Evolutionary conservation across 2,329 filamentous ascomycete genomes (phyloP), one percentile per base, ranked within the genome.

Genomic region (Drechmeria coniospora): DNA sequence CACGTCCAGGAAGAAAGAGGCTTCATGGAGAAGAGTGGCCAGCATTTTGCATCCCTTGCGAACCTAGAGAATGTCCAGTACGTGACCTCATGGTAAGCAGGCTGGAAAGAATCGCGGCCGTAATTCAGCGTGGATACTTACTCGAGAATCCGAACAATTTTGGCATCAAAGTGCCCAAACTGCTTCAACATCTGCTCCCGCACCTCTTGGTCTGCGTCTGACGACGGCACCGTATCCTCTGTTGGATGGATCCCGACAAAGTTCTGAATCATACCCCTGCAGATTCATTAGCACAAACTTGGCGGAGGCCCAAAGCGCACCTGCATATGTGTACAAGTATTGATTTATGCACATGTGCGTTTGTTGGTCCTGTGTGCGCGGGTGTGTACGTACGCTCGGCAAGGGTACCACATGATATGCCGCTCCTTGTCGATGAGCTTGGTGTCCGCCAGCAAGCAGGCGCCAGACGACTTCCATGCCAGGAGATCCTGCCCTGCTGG

Each of bases 331-430:
- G n/a, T n/a, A n/a, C n/a, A n/a, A n/a, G n/a, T n/a, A n/a, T n/a
- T n/a, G n/a, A n/a, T n/a, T n/a, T n/a, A n/a, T n/a, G n/a, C n/a
- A n/a, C n/a, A n/a, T n/a, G n/a, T n/a, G n/a, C n/a, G n/a, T n/a
- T n/a, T n/a, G n/a, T n/a, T n/a, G n/a, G n/a, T n/a, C n/a, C n/a
- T n/a, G n/a, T n/a, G n/a, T n/a, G n/a, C n/a, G n/a, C 10, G 12
- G 8, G 15, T 15, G 15, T 12, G 10, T 8, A 26, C 28, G 8
- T 26, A 30, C 28, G 27, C 28, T 24, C 31, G 24, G 23, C 31
- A 33, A 13, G 28, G 15, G 30, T 33, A 33, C 31, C 31, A 33
- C 18, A 30, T 22, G n/a, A 33, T 27, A 15, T 27, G 28, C 11
- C 31, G 28, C 12, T 30, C 28, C 15, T 10, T 25, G 13, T 30